Percentiles rank a stretch among this genome's conserved stretches.
Conservation (phyloP, 495 filamentous ascomycete species). For the Lepraria neglecta region DNA sequence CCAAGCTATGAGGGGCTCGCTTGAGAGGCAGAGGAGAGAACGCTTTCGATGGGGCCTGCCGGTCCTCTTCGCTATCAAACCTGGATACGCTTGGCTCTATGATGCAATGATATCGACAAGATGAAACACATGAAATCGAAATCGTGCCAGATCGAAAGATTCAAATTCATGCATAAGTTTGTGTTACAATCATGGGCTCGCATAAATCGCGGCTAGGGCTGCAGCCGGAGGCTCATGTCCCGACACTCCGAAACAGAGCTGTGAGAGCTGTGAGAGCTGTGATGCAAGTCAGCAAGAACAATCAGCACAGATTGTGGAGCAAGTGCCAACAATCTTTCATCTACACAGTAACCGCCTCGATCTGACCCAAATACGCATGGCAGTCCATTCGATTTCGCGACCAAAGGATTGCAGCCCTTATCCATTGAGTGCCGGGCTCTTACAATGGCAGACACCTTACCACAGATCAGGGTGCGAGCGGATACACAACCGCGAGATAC, state of each 20-base stretch:
- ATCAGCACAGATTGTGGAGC: neutral
- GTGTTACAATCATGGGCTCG: neutral
- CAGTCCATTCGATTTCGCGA: neutral
- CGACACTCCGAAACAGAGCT: neutral
- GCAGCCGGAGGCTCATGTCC: neutral
- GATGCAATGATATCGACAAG: no score
- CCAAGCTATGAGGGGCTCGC: no score
- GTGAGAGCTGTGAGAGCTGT: neutral
- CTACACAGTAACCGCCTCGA: neutral
- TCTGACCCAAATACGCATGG: neutral
- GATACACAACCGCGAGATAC: conserved; percentile 55
- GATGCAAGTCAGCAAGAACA: neutral
- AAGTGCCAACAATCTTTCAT: neutral
- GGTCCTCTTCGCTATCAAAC: no score
- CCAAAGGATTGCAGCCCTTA: neutral
- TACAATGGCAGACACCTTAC: conserved; percentile 18
- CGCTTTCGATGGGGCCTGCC: no score
- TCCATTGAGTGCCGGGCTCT: neutral
- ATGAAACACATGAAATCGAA: no score
- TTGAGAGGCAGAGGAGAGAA: no score
- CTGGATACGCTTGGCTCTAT: no score
- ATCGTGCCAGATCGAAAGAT: neutral
- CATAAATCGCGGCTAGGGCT: conserved; percentile 7
- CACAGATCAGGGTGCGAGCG: conserved; percentile 16
- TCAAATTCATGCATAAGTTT: neutral